These are phyloP conservation scores for Russula griseocarnosa DNA, from an alignment of 768 basidiomycete species.

Conservation along the genomic window DNA sequence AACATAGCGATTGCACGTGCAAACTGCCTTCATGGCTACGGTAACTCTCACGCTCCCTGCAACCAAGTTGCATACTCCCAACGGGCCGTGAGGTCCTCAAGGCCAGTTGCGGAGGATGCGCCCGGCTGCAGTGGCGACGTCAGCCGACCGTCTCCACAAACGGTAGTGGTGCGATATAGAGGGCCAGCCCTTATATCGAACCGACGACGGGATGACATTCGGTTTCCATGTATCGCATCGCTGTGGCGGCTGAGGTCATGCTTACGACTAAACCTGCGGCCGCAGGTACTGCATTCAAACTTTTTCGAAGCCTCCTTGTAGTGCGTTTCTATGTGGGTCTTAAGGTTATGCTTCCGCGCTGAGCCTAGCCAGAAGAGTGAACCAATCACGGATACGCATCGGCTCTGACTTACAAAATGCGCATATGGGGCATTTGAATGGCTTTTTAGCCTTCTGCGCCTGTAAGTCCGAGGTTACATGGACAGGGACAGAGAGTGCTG, in stretches of 20 bases:
- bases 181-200: not conserved
- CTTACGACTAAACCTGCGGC: not conserved
- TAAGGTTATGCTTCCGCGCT: not conserved
- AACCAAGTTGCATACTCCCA: too few species aligned
- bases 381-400: not conserved
- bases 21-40: not conserved
- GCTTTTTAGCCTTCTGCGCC: not conserved
- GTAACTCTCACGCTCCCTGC: too few species aligned
- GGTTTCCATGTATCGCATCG: not conserved
- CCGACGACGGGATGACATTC: not conserved
- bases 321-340: not conserved
- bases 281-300: not conserved
- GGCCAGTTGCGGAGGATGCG: too few species aligned
- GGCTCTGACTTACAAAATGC: not conserved
- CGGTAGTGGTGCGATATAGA: not conserved
- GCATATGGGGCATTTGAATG: not conserved
- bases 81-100: too few species aligned
- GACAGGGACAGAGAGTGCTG: not conserved
- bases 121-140: too few species aligned
- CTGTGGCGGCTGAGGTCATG: not conserved
- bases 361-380: not conserved
- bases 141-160: not conserved
- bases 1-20: not conserved
- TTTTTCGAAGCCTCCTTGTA: not conserved
- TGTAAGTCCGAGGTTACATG: not conserved